These are phyloP conservation scores for Neobulgaria alba DNA, from an alignment of 2,329 filamentous ascomycete genomes.

Conservation along the genomic window DNA sequence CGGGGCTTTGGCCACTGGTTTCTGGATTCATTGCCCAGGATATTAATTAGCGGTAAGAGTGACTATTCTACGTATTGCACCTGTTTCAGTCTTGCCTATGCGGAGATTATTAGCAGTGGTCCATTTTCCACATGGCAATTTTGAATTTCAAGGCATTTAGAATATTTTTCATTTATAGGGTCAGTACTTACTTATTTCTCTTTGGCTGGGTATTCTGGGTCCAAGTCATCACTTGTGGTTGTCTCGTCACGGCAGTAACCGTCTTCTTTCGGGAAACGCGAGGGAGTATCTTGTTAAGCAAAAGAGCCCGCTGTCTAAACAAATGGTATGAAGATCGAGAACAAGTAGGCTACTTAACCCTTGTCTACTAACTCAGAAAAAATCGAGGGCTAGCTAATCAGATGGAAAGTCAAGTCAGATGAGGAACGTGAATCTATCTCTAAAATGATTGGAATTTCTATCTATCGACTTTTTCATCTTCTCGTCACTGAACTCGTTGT, in stretches of 20 bases:
- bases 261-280: slow-evolving; percentile 75
- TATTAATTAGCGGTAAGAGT: slow-evolving; percentile 51
- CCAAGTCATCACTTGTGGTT: slow-evolving; percentile 61
- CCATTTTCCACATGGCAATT: no score
- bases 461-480: slow-evolving; percentile 70
- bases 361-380: slow-evolving; percentile 17
- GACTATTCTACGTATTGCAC: no score
- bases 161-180: no score
- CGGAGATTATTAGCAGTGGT: no score
- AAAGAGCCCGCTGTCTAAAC: slow-evolving; percentile 67
- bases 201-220: slow-evolving; percentile 72
- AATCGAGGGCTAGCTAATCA: slow-evolving; percentile 44
- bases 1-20: slow-evolving; percentile 68
- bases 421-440: slow-evolving; percentile 61
- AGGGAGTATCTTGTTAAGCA: slow-evolving; percentile 68
- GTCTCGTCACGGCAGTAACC: slow-evolving; percentile 55
- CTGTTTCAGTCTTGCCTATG: no score
- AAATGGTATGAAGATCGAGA: slow-evolving; percentile 72
- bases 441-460: slow-evolving; percentile 64
- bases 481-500: slow-evolving; percentile 70
- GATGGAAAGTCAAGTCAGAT: slow-evolving; percentile 74
- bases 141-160: no score
- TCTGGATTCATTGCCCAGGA: slow-evolving; percentile 60
- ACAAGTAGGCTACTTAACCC: slow-evolving; percentile 34
- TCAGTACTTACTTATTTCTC: no score